phyloP scores from a whole-genome alignment of 352 stramenopile species.

The Aphanomyces stellatus region DNA sequence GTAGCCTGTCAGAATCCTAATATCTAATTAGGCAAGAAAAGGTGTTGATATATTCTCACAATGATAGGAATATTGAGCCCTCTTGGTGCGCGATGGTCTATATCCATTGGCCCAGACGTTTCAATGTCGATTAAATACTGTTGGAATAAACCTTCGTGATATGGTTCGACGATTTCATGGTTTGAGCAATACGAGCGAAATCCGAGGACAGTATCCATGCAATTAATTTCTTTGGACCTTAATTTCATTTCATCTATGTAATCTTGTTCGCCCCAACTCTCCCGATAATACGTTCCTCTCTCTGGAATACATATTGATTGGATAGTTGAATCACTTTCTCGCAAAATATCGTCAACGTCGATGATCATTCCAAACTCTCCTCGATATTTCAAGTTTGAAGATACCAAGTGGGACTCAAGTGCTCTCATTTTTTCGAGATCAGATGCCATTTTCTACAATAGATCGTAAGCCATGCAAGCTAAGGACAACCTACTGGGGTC shows the following conservation, averaged over 20 bases:
- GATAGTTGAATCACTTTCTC: neutral
- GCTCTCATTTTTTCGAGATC: neutral
- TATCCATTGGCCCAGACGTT: constrained; percentile 23
- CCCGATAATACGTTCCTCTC: constrained; percentile 50
- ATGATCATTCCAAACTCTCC: no score
- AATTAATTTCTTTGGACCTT: neutral
- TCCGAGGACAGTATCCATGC: constrained; percentile 17
- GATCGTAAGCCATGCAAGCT: neutral
- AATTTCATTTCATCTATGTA: constrained; percentile 28
- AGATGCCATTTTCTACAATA: no score
- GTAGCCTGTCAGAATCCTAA: no score
- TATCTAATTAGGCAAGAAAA: no score
- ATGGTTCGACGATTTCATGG: constrained; percentile 60
- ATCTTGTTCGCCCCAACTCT: constrained; percentile 71
- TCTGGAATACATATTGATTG: neutral
- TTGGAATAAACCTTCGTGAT: constrained; percentile 67
- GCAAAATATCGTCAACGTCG: no score
- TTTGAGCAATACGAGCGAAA: constrained; percentile 36
- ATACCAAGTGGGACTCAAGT: neutral
- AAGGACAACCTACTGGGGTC: neutral
- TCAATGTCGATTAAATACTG: constrained; percentile 38
- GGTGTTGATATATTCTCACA: no score
- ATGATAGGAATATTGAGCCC: no score
- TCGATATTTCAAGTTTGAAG: neutral
- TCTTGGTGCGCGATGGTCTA: neutral